A percentile compares a stretch with the other conserved stretches of the same genome.
These are phyloP conservation scores for Cladophialophora exuberans DNA, from an alignment of 2,329 filamentous ascomycete genomes.

Conservation along the genomic window DNA sequence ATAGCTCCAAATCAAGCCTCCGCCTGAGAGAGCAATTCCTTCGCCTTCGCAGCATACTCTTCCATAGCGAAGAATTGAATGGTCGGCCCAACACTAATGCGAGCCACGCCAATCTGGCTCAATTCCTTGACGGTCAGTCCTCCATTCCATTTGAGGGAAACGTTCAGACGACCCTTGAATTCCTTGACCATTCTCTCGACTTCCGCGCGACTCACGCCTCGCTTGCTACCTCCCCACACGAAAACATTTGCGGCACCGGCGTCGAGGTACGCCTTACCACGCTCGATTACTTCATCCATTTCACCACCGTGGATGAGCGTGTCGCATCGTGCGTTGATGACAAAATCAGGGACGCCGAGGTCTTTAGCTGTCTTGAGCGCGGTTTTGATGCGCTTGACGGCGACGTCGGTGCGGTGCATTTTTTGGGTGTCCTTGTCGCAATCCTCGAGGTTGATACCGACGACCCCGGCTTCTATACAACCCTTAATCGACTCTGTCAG, in stretches of 20 bases:
- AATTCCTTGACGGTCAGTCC: not conserved
- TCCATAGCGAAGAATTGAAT: not conserved
- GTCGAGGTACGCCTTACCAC: slow-evolving; percentile 60
- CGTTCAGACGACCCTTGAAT: not conserved
- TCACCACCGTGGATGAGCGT: slow-evolving; percentile 45
- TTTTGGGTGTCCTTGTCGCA: slow-evolving; percentile 39
- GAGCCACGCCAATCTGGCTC: not conserved
- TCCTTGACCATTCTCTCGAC: not conserved
- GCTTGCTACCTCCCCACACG: slow-evolving; percentile 39
- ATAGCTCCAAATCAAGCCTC: no score
- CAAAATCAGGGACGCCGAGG: slow-evolving; percentile 59
- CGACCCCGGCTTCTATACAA: slow-evolving; percentile 56
- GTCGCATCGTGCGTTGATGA: slow-evolving; percentile 64
- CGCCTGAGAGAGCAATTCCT: no score
- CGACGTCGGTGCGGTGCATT: slow-evolving; percentile 22
- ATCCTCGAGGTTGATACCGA: slow-evolving; percentile 65
- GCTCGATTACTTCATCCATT: slow-evolving; percentile 54
- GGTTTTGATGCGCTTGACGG: slow-evolving; percentile 54
- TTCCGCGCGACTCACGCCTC: not conserved
- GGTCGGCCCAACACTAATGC: not conserved
- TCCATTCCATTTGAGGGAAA: not conserved
- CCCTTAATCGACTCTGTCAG: slow-evolving; percentile 50
- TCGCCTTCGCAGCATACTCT: not conserved
- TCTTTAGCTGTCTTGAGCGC: slow-evolving; percentile 50
- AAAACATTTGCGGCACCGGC: slow-evolving; percentile 64